Conservation (phyloP, 1,284 basidiomycete species). For the Bondarzewia mesenterica region DNA sequence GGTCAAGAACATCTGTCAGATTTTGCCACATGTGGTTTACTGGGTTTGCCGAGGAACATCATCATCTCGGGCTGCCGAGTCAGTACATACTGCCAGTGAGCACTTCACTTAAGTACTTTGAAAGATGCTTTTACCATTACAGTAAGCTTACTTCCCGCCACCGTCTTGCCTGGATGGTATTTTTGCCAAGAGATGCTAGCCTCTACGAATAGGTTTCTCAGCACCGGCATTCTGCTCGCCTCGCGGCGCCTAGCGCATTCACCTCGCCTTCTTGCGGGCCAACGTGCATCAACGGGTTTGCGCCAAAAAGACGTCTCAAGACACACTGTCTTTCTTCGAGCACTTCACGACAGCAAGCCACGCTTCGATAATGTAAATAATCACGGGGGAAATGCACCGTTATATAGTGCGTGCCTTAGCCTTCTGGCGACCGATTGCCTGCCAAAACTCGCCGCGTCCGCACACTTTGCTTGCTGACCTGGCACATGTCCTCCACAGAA, state of each 20-base stretch:
- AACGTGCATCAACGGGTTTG: background rate
- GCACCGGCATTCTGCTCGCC: background rate
- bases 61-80: no score
- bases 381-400: conserved; percentile 8
- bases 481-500: conserved; percentile 20
- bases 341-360: conserved; percentile 3
- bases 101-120: background rate
- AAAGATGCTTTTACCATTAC: background rate
- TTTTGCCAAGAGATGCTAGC: background rate
- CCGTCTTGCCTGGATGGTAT: background rate
- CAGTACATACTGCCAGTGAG: no score
- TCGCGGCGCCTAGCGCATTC: background rate
- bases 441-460: no score
- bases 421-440: background rate
- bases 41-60: no score
- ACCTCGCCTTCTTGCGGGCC: background rate
- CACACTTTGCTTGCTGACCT: background rate
- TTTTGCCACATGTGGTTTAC: no score
- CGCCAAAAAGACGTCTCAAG: background rate
- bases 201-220: background rate
- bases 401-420: conserved; percentile 11
- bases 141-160: background rate
- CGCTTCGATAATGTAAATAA: conserved; percentile 9
- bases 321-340: background rate
- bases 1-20: no score